Conservation (phyloP, 306 rosid genomes). For the Sechiopsis laciniata region DNA sequence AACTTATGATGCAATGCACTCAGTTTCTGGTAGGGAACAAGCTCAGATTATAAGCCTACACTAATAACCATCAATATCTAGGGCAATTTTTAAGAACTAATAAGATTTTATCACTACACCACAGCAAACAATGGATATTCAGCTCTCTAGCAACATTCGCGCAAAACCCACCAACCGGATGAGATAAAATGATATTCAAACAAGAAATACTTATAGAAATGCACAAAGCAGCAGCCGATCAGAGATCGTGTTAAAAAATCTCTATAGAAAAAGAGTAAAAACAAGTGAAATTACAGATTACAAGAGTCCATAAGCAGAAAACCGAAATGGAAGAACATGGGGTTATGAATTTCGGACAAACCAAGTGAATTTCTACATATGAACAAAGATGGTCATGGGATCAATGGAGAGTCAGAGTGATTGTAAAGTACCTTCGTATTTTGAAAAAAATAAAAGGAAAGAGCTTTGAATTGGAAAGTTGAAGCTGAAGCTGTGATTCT, state of each 20-base stretch:
- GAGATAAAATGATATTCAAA: background rate
- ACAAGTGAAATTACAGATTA: too few species aligned
- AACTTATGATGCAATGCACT: background rate
- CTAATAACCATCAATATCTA: background rate
- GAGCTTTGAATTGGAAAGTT: background rate
- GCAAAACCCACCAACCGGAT: background rate
- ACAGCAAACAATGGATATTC: background rate
- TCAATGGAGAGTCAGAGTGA: background rate
- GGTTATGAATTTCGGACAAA: background rate
- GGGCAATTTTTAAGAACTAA: background rate
- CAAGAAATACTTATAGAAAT: background rate
- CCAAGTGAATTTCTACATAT: background rate
- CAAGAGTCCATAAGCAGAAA: too few species aligned
- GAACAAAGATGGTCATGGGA: background rate
- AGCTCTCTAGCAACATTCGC: background rate
- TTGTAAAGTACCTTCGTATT: background rate
- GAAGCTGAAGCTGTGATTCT: background rate
- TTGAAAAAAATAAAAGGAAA: background rate
- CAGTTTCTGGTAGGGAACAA: constrained; percentile 2
- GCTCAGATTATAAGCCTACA: background rate
- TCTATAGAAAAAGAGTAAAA: too few species aligned
- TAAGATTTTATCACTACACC: background rate
- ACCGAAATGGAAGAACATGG: background rate
- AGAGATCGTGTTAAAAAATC: too few species aligned
- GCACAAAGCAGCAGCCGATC: too few species aligned